Evolutionary conservation across 2,329 filamentous ascomycete species (phyloP), one percentile per base, ranked within the genome.

Genomic region (Colletotrichum destructivum): DNA sequence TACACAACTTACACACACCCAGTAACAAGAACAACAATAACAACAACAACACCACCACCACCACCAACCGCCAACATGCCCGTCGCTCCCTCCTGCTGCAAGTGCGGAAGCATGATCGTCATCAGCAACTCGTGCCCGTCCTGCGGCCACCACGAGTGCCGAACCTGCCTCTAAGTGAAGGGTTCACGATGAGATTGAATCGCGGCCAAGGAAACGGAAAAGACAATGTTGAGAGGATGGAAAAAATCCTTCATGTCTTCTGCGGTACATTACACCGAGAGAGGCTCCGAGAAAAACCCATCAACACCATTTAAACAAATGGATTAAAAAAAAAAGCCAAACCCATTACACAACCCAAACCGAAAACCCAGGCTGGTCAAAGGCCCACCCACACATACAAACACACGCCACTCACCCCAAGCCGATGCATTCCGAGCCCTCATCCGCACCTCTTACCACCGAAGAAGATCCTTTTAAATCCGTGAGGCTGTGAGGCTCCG

Each of bases 21-120:
- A 42, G 6, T 46, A 57, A n/a, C 62, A 56, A 47, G 54, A 46
- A 51, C 12, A 63, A 54, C 60, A 44, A 13, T 47, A 56, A 16
- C 64, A 47, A 52, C 55, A 61, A 55, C 42, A 60, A 55, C 38
- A 55, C 54, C 44, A 74, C 55, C 59, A 62, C 44, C 49, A 49
- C 31, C 8, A 62, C 26, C 56, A 64, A 55, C 52, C 73, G 73
- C 55, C 76, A 78, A 75, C 61, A 85, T 85, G 84, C 81, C 84
- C 78, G 80, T 82, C 76, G 85, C 84, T 75, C 84, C 85, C 75
- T 86, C 87, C 81, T 88, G 87, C 84, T 88, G 87, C 84, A 80
- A 87, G 77, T 88, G 87, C 81, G 85, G 85, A 75, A 81, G 83
- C 80, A 86, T 88, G 81, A 87, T 88, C 75, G 87, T 88, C 82